phyloP scores from a whole-genome alignment of 192 early-diverging fungal genomes.

The Backusella tarrabulga region DNA sequence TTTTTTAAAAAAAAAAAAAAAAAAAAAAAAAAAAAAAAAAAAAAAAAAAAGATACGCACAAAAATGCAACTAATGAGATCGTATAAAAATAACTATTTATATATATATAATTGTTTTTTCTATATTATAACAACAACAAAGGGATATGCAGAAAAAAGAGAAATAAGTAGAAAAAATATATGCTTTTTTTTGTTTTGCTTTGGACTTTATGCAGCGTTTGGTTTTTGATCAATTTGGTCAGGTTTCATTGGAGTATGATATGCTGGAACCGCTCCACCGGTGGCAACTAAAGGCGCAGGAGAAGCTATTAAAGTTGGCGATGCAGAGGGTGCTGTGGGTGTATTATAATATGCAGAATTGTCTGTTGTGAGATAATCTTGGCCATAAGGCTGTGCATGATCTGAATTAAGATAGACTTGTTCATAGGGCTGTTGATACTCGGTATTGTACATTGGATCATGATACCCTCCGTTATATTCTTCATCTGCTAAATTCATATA shows the following conservation, averaged over 20 bases:
- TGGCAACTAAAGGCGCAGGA: neutral
- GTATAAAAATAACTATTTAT: neutral
- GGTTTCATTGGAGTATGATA: neutral
- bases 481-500: conserved; percentile 27
- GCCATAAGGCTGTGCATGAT: neutral
- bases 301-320: neutral
- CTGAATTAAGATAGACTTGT: conserved; percentile 3
- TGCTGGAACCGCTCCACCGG: neutral
- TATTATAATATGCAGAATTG: neutral
- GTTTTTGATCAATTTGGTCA: conserved; percentile 9
- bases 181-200: too few relatives aligned
- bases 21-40: too few relatives aligned
- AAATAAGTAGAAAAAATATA: neutral
- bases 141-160: neutral
- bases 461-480: neutral
- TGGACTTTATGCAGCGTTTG: neutral
- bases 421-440: neutral
- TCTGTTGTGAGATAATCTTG: neutral
- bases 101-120: neutral
- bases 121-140: neutral
- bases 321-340: neutral
- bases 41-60: neutral
- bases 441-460: neutral
- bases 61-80: neutral
- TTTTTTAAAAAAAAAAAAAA: neutral